Percentiles rank a stretch among this genome's conserved stretches.
These are phyloP conservation scores for Cephaloascus fragrans DNA, from an alignment of 805 yeast species.

Conservation along the genomic window DNA sequence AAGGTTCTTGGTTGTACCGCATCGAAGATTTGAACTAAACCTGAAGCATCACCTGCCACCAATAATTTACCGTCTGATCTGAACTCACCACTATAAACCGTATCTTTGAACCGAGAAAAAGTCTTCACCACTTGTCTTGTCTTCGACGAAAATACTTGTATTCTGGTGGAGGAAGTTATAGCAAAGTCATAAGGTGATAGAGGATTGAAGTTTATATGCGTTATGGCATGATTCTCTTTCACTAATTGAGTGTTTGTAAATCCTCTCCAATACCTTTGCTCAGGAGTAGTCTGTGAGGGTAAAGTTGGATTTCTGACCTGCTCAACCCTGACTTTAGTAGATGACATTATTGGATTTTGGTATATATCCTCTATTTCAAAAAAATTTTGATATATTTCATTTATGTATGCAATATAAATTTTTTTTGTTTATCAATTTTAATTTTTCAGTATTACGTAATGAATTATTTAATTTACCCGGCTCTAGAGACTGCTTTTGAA, in stretches of 20 bases:
- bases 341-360: conserved; percentile 72
- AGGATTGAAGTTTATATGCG: conserved; percentile 83
- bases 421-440: no score
- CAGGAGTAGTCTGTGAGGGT: conserved; percentile 83
- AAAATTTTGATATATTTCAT: no score
- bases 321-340: conserved; percentile 54
- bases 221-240: conserved; percentile 88
- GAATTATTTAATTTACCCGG: no score
- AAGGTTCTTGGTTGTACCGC: conserved; percentile 70
- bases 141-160: conserved; percentile 88
- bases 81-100: conserved; percentile 86
- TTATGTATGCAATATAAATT: no score
- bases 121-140: conserved; percentile 88
- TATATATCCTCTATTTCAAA: no score
- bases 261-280: conserved; percentile 89
- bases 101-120: conserved; percentile 79
- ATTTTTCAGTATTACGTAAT: no score
- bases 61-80: conserved; percentile 84
- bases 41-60: conserved; percentile 94
- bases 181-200: conserved; percentile 85
- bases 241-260: conserved; percentile 78
- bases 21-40: conserved; percentile 85
- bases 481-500: no score
- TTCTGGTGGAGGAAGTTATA: conserved; percentile 81
- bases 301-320: conserved; percentile 64